Base-by-base conservation (phyloP, 164 flowering plant genomes). In the Sedum album region DNA sequence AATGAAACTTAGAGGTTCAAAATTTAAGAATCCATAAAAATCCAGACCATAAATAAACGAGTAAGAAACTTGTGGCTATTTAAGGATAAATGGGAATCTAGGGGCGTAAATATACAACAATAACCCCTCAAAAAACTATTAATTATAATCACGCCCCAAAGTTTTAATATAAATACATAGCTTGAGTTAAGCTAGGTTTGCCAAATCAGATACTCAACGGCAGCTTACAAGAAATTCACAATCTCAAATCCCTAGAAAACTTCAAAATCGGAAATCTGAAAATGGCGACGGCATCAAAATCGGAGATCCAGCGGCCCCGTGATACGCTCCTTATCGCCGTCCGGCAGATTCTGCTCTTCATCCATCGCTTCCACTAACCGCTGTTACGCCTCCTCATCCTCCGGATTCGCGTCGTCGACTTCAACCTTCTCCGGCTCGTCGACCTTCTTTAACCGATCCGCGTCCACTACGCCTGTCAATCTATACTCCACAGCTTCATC, bases 151-250 rank as follows among this genome's bases (percentile, higher is more conserved):
- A 53, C 6, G 26, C 72, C 25, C 31, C 61, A 6, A 5, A 31
- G 25, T 17, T 14, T 11, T n/a, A 72, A 82, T 80, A 83, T 84
- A 84, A 82, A 81, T 82, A 67, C 71, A 71, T 48, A 20, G 74
- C 81, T 78, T 46, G 80, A 79, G 75, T 72, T 13, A 55, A 78
- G 82, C 77, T 33, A 72, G 73, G 90, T 84, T 86, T 84, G 86
- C 86, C 90, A 38, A 82, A 73, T 68, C 75, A 36, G 70, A 69
- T 66, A 73, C 66, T 82, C 82, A 71, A 78, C 63, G 73, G 20
- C 71, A 61, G 72, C 78, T 65, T 72, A 48, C 31, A 31, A 65
- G 33, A 69, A 49, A 28, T 0, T 31, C 55, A 20, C 70, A 25
- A 49, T 49, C 31, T 60, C 68, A 65, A 31, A 28, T 9, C 46